phyloP scores from a whole-genome alignment of 192 early-diverging fungal genomes.

The Rhizophagus sp. region DNA sequence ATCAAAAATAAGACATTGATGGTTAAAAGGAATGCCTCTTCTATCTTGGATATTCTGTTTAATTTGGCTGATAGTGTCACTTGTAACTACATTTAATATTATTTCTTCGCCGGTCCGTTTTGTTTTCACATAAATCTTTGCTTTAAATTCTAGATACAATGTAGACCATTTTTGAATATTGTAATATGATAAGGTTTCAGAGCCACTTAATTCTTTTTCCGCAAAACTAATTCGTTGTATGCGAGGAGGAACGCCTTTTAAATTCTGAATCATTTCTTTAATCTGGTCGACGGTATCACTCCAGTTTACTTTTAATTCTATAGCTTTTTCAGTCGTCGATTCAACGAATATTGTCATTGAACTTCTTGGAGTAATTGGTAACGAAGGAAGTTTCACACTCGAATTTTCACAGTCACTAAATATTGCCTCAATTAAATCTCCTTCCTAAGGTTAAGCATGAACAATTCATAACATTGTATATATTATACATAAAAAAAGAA shows the following conservation, averaged over 20 bases:
- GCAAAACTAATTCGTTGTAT: too few relatives aligned
- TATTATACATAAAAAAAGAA: neutral
- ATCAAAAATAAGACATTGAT: too few relatives aligned
- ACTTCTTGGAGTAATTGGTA: neutral
- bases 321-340: neutral
- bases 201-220: too few relatives aligned
- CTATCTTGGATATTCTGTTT: conserved; percentile 74
- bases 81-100: conserved; percentile 47
- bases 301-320: neutral
- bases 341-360: neutral
- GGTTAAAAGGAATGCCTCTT: conserved; percentile 62
- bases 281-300: neutral
- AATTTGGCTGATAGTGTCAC: conserved; percentile 63
- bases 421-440: neutral
- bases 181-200: conserved; percentile 57
- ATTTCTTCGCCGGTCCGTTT: too few relatives aligned
- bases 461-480: neutral
- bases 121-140: conserved; percentile 31
- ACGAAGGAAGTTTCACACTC: neutral
- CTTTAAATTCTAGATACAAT: conserved; percentile 46
- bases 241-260: too few relatives aligned
- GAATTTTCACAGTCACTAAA: neutral
- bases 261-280: too few relatives aligned
- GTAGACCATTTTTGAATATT: conserved; percentile 73
- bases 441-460: conserved; percentile 10